A percentile compares a stretch with the other conserved stretches of the same genome.
Conservation (phyloP, 257 asterid species). For the Petunia axillaris region DNA sequence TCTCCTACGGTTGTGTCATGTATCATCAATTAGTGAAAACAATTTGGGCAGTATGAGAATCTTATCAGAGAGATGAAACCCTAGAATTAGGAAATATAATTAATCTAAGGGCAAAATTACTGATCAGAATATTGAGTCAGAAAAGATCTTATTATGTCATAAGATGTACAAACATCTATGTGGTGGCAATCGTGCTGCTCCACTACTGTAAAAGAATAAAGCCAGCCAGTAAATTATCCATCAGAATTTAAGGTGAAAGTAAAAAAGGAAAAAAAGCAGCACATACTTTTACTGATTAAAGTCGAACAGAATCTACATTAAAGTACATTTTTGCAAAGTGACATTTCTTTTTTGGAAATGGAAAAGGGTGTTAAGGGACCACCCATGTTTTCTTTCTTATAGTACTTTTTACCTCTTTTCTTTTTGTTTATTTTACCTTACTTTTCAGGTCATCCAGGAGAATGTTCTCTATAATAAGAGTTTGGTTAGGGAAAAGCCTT, state of each 20-base stretch:
- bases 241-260: too few relatives aligned
- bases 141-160: neutral
- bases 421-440: slow-evolving; percentile 20
- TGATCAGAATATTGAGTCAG: neutral
- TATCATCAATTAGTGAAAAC: neutral
- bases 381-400: neutral
- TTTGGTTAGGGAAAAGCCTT: neutral
- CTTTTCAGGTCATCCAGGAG: slow-evolving; percentile 51
- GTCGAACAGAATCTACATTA: neutral
- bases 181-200: neutral
- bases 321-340: neutral
- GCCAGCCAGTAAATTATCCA: neutral
- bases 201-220: neutral
- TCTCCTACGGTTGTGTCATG: neutral
- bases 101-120: neutral
- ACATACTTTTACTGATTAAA: too few relatives aligned
- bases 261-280: too few relatives aligned
- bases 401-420: neutral
- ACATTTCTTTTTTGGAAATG: neutral
- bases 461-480: slow-evolving; percentile 48
- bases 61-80: neutral
- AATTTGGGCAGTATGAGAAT: slow-evolving; percentile 21
- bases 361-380: neutral
- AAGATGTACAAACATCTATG: neutral
- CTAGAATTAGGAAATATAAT: neutral